These are phyloP conservation scores for Nicotiana tomentosiformis DNA, from an alignment of 257 asterid genomes.

Conservation along the genomic window DNA sequence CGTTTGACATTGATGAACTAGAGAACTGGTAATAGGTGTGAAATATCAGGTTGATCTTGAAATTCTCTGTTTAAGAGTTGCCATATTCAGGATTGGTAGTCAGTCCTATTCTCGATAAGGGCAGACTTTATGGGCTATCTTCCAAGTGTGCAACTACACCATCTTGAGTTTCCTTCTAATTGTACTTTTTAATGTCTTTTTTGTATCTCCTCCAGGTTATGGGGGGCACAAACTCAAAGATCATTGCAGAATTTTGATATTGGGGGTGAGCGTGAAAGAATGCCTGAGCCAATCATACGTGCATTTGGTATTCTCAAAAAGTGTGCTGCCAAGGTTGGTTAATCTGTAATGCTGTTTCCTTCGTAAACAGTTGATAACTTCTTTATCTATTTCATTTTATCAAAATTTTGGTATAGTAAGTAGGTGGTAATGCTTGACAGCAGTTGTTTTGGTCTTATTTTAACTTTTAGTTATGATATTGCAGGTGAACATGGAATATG, in stretches of 20 bases:
- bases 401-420: neutral
- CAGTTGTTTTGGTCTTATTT: conserved; percentile 6
- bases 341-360: neutral
- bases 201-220: conserved; percentile 45
- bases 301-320: conserved; percentile 95
- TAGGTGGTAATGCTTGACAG: neutral
- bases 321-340: conserved; percentile 86
- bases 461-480: conserved; percentile 6
- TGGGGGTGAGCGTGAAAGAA: conserved; percentile 92
- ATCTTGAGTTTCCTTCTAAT: neutral
- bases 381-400: neutral
- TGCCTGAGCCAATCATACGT: conserved; percentile 93
- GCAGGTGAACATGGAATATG: conserved; percentile 92
- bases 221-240: conserved; percentile 99
- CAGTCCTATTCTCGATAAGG: too few species aligned
- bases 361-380: neutral
- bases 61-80: neutral
- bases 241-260: conserved; percentile 93
- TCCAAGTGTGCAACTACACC: too few species aligned
- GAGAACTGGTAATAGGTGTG: neutral
- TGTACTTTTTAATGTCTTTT: neutral
- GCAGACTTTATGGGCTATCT: too few species aligned
- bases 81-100: too few species aligned
- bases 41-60: neutral
- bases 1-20: neutral